phyloP scores from a whole-genome alignment of 1,284 basidiomycete genomes.

The Boletus holoroseus region DNA sequence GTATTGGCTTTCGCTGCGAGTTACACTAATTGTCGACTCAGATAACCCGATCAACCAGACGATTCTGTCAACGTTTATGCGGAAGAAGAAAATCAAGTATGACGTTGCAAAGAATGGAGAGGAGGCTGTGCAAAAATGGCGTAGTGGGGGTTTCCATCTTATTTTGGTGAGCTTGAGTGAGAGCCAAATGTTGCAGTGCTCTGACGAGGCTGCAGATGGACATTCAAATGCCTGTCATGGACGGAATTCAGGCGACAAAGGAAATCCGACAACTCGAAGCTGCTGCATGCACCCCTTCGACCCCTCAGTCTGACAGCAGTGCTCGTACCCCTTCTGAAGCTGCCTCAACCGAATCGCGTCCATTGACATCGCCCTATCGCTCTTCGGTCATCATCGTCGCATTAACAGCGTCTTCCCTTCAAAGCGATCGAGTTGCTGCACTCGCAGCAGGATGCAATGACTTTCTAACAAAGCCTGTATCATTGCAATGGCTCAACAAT shows the following conservation, averaged over 20 bases:
- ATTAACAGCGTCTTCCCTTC: conserved; percentile 89
- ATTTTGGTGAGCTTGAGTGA: conserved; percentile 66
- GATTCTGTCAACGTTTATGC: conserved; percentile 94
- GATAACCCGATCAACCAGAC: conserved; percentile 99
- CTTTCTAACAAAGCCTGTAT: conserved; percentile 97
- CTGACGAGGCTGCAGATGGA: conserved; percentile 73
- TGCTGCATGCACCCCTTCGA: conserved; percentile 67
- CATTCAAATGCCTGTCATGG: conserved; percentile 99
- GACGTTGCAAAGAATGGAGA: conserved; percentile 93
- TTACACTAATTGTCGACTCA: conserved; percentile 33
- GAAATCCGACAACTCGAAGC: conserved; percentile 90
- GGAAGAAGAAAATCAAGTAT: conserved; percentile 93
- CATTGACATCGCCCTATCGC: conserved; percentile 64
- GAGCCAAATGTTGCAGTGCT: neutral
- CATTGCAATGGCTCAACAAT: conserved; percentile 91
- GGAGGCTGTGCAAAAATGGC: conserved; percentile 97
- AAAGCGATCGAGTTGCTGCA: conserved; percentile 91
- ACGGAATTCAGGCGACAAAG: conserved; percentile 95
- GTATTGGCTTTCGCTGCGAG: conserved; percentile 12
- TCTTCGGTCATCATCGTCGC: conserved; percentile 99
- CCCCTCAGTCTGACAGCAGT: conserved; percentile 52
- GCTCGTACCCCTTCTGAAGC: conserved; percentile 49
- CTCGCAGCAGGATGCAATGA: conserved; percentile 98
- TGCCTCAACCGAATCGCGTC: conserved; percentile 41
- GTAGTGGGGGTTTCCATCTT: conserved; percentile 88